Percentiles rank a stretch among this genome's conserved stretches.
phyloP scores from a whole-genome alignment of 2,329 filamentous ascomycete genomes.

The Fusarium nanum region DNA sequence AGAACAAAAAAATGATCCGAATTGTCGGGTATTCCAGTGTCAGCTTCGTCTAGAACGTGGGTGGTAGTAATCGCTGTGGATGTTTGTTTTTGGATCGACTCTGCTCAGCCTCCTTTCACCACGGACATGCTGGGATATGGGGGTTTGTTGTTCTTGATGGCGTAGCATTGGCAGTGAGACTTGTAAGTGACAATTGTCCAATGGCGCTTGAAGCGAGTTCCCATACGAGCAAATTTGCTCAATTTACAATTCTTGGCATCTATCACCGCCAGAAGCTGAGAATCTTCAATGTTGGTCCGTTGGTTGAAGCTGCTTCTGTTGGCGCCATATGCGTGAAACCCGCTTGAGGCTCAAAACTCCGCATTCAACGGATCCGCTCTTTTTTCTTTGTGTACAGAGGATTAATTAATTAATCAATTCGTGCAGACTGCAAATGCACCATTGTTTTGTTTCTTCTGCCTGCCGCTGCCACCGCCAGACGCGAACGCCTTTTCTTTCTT shows the following conservation, averaged over 20 bases:
- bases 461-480: conserved; percentile 20
- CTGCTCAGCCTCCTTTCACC: background rate
- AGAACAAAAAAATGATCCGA: conserved; percentile 31
- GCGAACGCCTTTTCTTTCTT: conserved; percentile 10
- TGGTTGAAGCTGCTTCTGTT: background rate
- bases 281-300: background rate
- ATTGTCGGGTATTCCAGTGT: conserved; percentile 34
- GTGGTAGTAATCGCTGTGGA: background rate
- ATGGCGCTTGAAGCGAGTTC: conserved; percentile 15
- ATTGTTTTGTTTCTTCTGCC: background rate
- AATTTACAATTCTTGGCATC: conserved; percentile 17
- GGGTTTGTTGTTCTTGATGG: background rate
- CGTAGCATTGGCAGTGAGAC: conserved; percentile 27
- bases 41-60: background rate
- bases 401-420: background rate
- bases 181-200: conserved; percentile 38
- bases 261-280: background rate
- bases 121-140: background rate
- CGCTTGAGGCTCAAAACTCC: conserved; percentile 12
- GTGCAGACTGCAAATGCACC: background rate
- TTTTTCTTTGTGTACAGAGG: conserved; percentile 1
- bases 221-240: conserved; percentile 15
- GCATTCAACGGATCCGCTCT: conserved; percentile 27
- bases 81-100: conserved; percentile 2
- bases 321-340: conserved; percentile 25